Evolutionary conservation across 2,329 filamentous ascomycete species (phyloP).

Genomic region (Aureobasidium pullulans): DNA sequence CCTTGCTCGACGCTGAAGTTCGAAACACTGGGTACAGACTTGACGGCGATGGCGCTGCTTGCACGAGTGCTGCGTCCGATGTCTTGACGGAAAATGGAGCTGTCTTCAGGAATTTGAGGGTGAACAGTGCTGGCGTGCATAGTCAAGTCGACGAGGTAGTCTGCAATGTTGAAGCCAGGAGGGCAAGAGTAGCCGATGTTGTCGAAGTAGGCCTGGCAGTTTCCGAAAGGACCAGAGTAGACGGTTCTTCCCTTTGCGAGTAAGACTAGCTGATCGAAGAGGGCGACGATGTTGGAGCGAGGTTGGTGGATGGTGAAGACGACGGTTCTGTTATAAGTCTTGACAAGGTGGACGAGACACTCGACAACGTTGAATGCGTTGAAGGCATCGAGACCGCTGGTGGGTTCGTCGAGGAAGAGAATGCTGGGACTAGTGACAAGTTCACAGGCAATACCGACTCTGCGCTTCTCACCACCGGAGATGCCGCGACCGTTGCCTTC

Average conservation of each 20-base stretch:
- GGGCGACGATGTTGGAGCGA: slow-evolving; percentile 92
- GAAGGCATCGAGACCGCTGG: slow-evolving; percentile 89
- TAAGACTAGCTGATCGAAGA: slow-evolving; percentile 91
- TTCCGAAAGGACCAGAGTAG: slow-evolving; percentile 83
- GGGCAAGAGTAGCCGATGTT: slow-evolving; percentile 87
- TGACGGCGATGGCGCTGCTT: slow-evolving; percentile 80
- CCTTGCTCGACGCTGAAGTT: slow-evolving; percentile 53
- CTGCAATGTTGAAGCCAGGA: slow-evolving; percentile 95
- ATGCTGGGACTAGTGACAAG: slow-evolving; percentile 96
- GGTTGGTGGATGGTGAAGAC: slow-evolving; percentile 98
- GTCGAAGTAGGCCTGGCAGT: slow-evolving; percentile 90
- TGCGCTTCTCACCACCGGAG: slow-evolving; percentile 91
- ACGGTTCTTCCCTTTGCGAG: slow-evolving; percentile 84
- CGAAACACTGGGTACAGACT: slow-evolving; percentile 80
- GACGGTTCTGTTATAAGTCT: slow-evolving; percentile 93
- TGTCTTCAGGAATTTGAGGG: slow-evolving; percentile 49
- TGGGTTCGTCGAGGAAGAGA: slow-evolving; percentile 93
- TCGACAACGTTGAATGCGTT: slow-evolving; percentile 98
- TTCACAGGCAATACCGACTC: slow-evolving; percentile 95
- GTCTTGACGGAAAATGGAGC: slow-evolving; percentile 44
- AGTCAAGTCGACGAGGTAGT: slow-evolving; percentile 93
- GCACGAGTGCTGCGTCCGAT: slow-evolving; percentile 63
- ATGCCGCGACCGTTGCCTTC: slow-evolving; percentile 92
- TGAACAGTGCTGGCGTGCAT: slow-evolving; percentile 75
- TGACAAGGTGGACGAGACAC: slow-evolving; percentile 87